phyloP scores from a whole-genome alignment of 495 filamentous ascomycete genomes.

The Hypoxylon fragiforme region DNA sequence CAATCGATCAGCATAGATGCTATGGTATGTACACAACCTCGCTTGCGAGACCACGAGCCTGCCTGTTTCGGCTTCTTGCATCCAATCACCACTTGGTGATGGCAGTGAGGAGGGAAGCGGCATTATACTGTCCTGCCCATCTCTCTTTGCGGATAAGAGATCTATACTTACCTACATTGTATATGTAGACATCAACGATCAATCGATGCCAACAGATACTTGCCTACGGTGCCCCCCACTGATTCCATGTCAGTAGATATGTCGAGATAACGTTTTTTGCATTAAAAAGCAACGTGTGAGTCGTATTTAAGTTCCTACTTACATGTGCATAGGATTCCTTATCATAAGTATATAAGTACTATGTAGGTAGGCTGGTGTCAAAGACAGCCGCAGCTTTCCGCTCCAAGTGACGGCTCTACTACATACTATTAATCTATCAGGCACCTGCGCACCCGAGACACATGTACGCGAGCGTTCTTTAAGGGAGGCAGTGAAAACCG shows the following conservation, averaged over 20 bases:
- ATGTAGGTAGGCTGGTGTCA: background rate
- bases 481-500: slow-evolving; percentile 14
- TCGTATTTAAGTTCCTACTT: too few relatives aligned
- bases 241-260: slow-evolving; percentile 6
- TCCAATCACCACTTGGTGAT: slow-evolving; percentile 11
- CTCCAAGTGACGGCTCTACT: slow-evolving; percentile 7
- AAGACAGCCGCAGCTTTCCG: slow-evolving; percentile 29
- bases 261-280: slow-evolving; percentile 22
- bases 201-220: background rate
- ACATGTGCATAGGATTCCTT: slow-evolving; percentile 17
- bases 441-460: slow-evolving; percentile 30
- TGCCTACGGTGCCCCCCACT: background rate
- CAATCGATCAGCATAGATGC: slow-evolving; percentile 9
- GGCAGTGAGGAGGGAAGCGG: slow-evolving; percentile 22
- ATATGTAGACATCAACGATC: too few relatives aligned
- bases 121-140: slow-evolving; percentile 7
- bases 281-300: slow-evolving; percentile 7
- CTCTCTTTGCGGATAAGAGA: too few relatives aligned
- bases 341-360: too few relatives aligned
- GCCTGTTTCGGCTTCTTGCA: slow-evolving; percentile 21
- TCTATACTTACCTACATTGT: too few relatives aligned
- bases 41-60: slow-evolving; percentile 4
- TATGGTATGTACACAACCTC: slow-evolving; percentile 13
- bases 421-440: too few relatives aligned
- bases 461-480: slow-evolving; percentile 12